These are phyloP conservation scores for Myriosclerotinia curreyana DNA, from an alignment of 2,329 filamentous ascomycete species.

Conservation along the genomic window DNA sequence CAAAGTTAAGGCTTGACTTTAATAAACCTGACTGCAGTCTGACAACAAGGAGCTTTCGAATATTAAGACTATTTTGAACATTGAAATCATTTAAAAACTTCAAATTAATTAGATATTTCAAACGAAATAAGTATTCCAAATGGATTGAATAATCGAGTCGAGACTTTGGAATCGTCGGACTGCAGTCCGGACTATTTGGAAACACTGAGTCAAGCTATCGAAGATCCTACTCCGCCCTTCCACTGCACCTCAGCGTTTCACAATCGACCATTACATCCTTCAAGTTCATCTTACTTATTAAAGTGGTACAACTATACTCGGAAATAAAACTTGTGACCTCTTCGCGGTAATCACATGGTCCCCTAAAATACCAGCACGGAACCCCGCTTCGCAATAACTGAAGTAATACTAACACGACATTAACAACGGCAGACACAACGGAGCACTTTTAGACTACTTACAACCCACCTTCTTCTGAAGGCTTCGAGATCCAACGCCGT, in stretches of 20 bases:
- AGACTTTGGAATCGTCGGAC: not conserved
- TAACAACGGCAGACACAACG: not conserved
- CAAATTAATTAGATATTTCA: no score
- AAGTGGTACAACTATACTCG: not conserved
- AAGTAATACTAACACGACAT: constrained; percentile 24
- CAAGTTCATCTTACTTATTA: not conserved
- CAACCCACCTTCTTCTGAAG: constrained; percentile 67
- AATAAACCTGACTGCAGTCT: no score
- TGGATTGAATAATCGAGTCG: not conserved
- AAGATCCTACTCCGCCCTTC: not conserved
- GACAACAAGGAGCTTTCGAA: no score
- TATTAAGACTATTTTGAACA: no score
- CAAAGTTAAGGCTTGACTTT: no score
- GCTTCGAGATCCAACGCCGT: constrained; percentile 43
- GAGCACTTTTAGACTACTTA: constrained; percentile 36
- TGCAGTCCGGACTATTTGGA: not conserved
- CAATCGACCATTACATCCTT: not conserved
- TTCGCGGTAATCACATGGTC: constrained; percentile 41
- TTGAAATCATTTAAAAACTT: no score
- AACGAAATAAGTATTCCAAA: no score
- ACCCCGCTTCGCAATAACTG: constrained; percentile 23
- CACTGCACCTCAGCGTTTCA: not conserved
- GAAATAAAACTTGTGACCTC: constrained; percentile 16
- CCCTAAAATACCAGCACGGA: constrained; percentile 61
- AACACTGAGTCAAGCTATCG: no score